These are phyloP conservation scores for Omphalotus olearius DNA, from an alignment of 1,284 basidiomycete species.

Conservation along the genomic window DNA sequence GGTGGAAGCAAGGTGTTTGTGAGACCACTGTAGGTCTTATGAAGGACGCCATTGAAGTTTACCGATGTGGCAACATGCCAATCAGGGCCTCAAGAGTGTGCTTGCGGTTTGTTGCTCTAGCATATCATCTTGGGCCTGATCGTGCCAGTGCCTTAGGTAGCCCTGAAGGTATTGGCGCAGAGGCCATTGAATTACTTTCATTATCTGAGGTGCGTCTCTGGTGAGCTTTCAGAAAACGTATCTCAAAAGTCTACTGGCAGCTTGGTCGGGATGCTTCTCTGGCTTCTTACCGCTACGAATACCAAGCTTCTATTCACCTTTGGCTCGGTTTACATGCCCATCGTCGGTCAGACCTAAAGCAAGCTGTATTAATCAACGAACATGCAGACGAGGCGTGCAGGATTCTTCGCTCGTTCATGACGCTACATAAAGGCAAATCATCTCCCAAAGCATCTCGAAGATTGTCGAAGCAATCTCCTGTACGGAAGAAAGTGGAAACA, in stretches of 20 bases:
- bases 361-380: conserved; percentile 35
- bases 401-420: conserved; percentile 35
- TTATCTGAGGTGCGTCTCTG: conserved; percentile 32
- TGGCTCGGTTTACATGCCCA: conserved; percentile 67
- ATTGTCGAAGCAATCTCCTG: background rate
- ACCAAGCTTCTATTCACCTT: conserved; percentile 48
- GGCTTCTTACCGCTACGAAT: conserved; percentile 38
- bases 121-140: conserved; percentile 39
- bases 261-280: conserved; percentile 36
- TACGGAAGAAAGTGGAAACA: conserved; percentile 20
- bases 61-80: conserved; percentile 42
- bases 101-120: conserved; percentile 45
- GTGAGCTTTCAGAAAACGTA: background rate
- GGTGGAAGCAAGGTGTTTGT: conserved; percentile 51
- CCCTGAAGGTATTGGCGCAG: conserved; percentile 33
- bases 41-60: conserved; percentile 44
- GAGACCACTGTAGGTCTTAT: conserved; percentile 38
- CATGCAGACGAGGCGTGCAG: conserved; percentile 50
- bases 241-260: no score
- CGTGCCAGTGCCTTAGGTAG: conserved; percentile 20
- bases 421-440: background rate
- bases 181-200: conserved; percentile 37
- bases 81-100: conserved; percentile 51
- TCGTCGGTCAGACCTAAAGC: conserved; percentile 36
- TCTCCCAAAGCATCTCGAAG: background rate